A percentile compares a stretch with the other conserved stretches of the same genome.
phyloP scores from a whole-genome alignment of 2,329 filamentous ascomycete species.

The Xylaria sp. region DNA sequence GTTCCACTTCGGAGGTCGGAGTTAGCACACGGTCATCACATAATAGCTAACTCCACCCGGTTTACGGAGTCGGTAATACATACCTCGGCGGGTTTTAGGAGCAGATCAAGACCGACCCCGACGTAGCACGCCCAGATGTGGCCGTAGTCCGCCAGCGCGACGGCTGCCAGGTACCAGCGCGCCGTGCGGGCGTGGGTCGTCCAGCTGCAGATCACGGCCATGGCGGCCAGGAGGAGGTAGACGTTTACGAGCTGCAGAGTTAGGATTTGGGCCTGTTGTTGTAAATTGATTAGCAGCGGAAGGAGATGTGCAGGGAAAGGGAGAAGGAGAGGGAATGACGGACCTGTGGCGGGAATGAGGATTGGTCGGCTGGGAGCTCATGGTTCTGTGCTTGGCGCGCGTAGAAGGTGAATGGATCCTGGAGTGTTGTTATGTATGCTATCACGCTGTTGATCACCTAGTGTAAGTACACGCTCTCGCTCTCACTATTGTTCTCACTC shows the following conservation, averaged over 20 bases:
- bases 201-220: conserved; percentile 48
- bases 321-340: neutral
- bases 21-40: conserved; percentile 15
- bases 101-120: conserved; percentile 44
- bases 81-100: conserved; percentile 40
- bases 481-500: neutral
- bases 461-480: neutral
- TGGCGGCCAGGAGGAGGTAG: conserved; percentile 47
- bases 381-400: conserved; percentile 43
- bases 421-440: conserved; percentile 42
- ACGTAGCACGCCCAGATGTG: conserved; percentile 50
- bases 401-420: conserved; percentile 46
- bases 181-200: conserved; percentile 43
- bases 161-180: conserved; percentile 44
- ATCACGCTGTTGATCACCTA: conserved; percentile 34
- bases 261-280: conserved; percentile 39
- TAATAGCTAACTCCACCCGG: neutral
- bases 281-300: neutral
- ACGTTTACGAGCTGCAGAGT: conserved; percentile 49
- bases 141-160: conserved; percentile 51
- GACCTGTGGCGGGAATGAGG: conserved; percentile 34
- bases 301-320: too few relatives aligned
- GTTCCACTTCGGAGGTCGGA: conserved; percentile 43
- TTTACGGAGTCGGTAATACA: neutral
- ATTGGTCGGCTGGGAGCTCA: conserved; percentile 22